These are phyloP conservation scores for Gracilaria vermiculophylla DNA, from an alignment of 23 red algal species.

Conservation along the genomic window DNA sequence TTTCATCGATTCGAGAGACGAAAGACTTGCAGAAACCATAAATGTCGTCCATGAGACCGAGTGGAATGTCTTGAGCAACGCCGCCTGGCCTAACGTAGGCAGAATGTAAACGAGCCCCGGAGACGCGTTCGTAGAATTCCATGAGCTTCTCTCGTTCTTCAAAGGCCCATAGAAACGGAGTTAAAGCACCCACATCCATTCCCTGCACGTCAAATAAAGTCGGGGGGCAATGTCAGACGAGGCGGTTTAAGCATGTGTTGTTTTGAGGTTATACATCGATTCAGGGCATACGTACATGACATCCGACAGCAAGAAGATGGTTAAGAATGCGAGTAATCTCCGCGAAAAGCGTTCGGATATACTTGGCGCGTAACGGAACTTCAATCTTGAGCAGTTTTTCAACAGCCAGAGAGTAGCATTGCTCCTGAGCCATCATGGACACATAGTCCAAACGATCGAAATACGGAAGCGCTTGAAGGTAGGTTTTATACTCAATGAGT, in stretches of 20 bases:
- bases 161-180: slow-evolving; percentile 99
- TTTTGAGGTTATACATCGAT: no score
- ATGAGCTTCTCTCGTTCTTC: slow-evolving; percentile 99
- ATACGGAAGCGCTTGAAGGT: slow-evolving; percentile 95
- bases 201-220: neutral
- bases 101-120: slow-evolving; percentile 94
- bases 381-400: slow-evolving; percentile 98
- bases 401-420: slow-evolving; percentile 97
- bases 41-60: slow-evolving; percentile 97
- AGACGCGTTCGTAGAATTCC: slow-evolving; percentile 99
- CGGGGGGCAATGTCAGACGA: no score
- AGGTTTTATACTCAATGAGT: slow-evolving; percentile 99
- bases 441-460: slow-evolving; percentile 99
- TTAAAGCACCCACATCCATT: slow-evolving; percentile 99
- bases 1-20: slow-evolving; percentile 91
- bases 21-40: slow-evolving; percentile 93
- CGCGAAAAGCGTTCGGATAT: slow-evolving; percentile 95
- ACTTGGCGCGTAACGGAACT: slow-evolving; percentile 89
- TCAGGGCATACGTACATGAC: slow-evolving; percentile 64
- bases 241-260: no score
- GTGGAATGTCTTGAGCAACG: slow-evolving; percentile 91
- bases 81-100: slow-evolving; percentile 95
- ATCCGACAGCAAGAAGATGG: slow-evolving; percentile 93
- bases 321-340: slow-evolving; percentile 98
- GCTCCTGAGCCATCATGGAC: slow-evolving; percentile 99